Evolutionary conservation across 306 rosid genomes (phyloP).

Genomic region (Comarum palustre): DNA sequence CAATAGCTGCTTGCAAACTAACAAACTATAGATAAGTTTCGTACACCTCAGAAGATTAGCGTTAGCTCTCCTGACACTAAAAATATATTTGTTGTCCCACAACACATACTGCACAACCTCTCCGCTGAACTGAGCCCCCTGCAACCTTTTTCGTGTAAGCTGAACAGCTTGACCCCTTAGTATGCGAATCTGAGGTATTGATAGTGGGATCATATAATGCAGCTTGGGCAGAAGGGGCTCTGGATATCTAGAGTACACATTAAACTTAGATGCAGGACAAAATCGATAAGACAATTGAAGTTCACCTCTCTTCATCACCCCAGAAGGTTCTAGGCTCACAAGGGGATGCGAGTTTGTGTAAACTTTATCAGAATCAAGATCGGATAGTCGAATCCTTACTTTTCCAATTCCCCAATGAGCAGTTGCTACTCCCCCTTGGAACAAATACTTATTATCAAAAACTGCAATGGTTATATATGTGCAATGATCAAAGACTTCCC

Average conservation of each 20-base stretch:
- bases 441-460: conserved; percentile 8
- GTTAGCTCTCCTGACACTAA: not conserved
- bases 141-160: not conserved
- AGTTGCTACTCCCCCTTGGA: not conserved
- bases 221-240: not conserved
- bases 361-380: not conserved
- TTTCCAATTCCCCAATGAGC: not conserved
- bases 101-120: not conserved
- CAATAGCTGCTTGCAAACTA: not conserved
- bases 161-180: not conserved
- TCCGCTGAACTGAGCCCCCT: not conserved
- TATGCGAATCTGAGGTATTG: not conserved
- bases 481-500: conserved; percentile 24
- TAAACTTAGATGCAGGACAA: not conserved
- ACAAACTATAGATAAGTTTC: not conserved
- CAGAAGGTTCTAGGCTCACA: not conserved
- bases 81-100: not conserved
- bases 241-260: not conserved
- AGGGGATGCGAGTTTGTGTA: conserved; percentile 1
- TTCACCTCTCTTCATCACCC: conserved; percentile 6
- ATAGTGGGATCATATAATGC: not conserved
- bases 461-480: conserved; percentile 15
- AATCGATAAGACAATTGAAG: conserved; percentile 8
- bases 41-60: not conserved
- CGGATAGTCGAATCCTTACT: conserved; percentile 12